Conservation (phyloP, 2,329 filamentous ascomycete genomes). For the Zarea fungicola region DNA sequence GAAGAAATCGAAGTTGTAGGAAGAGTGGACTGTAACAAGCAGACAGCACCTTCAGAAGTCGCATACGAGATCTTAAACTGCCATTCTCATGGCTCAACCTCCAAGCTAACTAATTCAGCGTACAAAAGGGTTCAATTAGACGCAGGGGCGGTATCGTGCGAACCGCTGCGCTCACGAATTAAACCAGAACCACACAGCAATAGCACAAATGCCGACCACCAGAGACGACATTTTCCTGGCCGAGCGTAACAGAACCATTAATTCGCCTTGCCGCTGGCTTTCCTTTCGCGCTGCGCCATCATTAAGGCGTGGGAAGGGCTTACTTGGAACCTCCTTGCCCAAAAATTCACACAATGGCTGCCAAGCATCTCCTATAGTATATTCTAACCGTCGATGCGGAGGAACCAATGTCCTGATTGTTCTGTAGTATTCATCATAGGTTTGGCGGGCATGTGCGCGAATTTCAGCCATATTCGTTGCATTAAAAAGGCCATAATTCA, state of each 20-base stretch:
- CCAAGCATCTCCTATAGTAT: constrained; percentile 26
- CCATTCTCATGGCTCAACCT: too few species aligned
- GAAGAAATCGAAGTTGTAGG: too few species aligned
- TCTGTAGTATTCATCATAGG: constrained; percentile 24
- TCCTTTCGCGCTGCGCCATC: constrained; percentile 12
- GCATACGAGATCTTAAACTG: too few species aligned
- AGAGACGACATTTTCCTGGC: background rate
- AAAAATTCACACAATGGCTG: constrained; percentile 29
- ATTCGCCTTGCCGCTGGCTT: background rate
- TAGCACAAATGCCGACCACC: background rate
- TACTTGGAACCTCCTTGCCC: constrained; percentile 24
- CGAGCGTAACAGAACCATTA: background rate
- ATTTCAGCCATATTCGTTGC: background rate
- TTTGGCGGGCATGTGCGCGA: constrained; percentile 12
- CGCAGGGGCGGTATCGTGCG: too few species aligned
- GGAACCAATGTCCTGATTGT: constrained; percentile 21
- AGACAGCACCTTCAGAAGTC: too few species aligned
- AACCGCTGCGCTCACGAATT: too few species aligned
- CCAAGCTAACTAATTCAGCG: too few species aligned
- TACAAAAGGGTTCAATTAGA: too few species aligned
- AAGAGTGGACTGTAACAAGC: too few species aligned
- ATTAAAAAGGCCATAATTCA: background rate
- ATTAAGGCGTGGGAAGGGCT: constrained; percentile 25
- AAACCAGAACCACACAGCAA: too few species aligned
- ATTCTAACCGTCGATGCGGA: constrained; percentile 23